A percentile compares a stretch with the other conserved stretches of the same genome.
These are phyloP conservation scores for Polytolypa hystricis DNA, from an alignment of 2,329 filamentous ascomycete species.

Conservation along the genomic window DNA sequence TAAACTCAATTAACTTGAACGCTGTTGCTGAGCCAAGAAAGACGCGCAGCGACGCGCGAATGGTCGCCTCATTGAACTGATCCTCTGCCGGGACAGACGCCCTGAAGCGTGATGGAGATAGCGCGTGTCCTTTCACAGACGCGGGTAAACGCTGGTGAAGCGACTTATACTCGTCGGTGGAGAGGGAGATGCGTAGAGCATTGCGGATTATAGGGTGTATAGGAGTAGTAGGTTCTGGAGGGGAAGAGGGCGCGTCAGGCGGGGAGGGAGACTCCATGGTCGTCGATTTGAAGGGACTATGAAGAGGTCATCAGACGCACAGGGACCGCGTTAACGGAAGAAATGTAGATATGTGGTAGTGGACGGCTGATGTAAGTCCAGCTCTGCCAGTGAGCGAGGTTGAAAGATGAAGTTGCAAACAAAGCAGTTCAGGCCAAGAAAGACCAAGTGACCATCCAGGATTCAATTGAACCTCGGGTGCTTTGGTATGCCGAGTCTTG, in stretches of 20 bases:
- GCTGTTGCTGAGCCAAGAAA: constrained; percentile 54
- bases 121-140: constrained; percentile 45
- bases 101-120: constrained; percentile 41
- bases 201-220: constrained; percentile 69
- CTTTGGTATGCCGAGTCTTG: no score
- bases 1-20: constrained; percentile 51
- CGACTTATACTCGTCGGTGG: constrained; percentile 73
- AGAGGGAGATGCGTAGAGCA: constrained; percentile 70
- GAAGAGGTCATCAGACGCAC: no score
- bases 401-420: no score
- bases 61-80: constrained; percentile 58
- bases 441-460: no score
- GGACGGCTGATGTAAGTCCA: no score
- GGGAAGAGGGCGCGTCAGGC: not conserved
- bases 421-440: no score
- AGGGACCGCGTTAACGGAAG: no score
- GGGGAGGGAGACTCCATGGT: constrained; percentile 1
- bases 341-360: no score
- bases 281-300: not conserved
- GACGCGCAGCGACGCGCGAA: constrained; percentile 59
- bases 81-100: constrained; percentile 42
- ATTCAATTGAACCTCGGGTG: no score
- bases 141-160: constrained; percentile 62
- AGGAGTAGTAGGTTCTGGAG: constrained; percentile 4
- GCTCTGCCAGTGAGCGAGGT: no score